Base-by-base conservation (phyloP, 352 stramenopile species). In the Globisporangium orthogonon region DNA sequence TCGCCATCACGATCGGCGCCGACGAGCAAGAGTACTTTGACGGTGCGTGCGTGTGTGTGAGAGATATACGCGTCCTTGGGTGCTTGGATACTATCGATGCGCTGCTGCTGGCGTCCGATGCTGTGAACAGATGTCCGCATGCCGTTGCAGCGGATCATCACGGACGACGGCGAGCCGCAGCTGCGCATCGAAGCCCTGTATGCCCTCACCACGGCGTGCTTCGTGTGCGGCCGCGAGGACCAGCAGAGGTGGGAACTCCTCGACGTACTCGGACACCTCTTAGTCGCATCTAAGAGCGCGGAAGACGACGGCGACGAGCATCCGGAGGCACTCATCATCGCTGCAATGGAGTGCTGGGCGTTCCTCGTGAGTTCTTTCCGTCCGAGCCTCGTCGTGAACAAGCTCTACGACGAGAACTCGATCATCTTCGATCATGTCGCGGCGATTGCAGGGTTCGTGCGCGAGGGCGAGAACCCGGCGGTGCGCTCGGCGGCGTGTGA, bases 311-410 rank as follows among this genome's bases (percentile, higher is more conserved):
- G 75, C 13, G 78, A 84, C 40, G 67, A 74, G 41, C 75, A 75
- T 55, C 60, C 65, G 0, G 75, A 86, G 52, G 35, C 63, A 29
- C 52, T 88, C 28, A 67, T 78, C 14, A 72, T 85, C 29, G 74
- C 73, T 7, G 66, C 80, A 7, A 83, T 86, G 53, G 76, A 86
- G 56, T 86, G 78, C 63, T 88, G 78, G 78, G 75, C 73, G 1
- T 85, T 86, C 44, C 52, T 86, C 4, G 60, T 82, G 18, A 83
- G 69, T 33, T 66, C 49, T 6, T 86, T 88, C 65, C 64, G 63
- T 13, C 67, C 75, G 15, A 67, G 60, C 17, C 58, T 68, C 30
- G 70, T 86, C 35, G 70, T 86, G n/a, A 31, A 59, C 6, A 76
- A 78, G 57, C 61, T 88, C 31, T 74, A 73, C 49, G 76, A 79